Percentiles rank a stretch among this genome's conserved stretches.
Conservation (phyloP, 2,329 filamentous ascomycete genomes). For the Huntiella omanensis region DNA sequence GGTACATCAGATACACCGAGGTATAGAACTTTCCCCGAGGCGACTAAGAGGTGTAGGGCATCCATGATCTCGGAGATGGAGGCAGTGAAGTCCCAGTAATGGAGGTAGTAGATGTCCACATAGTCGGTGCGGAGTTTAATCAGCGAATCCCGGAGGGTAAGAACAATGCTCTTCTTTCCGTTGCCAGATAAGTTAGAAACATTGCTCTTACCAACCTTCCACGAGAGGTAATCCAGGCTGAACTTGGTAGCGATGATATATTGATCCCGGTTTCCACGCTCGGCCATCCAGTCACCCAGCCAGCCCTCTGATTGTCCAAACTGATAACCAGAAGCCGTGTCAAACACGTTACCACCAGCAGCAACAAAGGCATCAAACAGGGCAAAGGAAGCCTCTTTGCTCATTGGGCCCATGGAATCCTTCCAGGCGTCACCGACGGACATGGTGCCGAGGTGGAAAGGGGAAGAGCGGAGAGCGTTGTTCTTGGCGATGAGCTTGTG, state of each 20-base stretch:
- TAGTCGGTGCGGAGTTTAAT: conserved; percentile 26
- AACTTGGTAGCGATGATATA: conserved; percentile 39
- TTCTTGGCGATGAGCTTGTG: conserved; percentile 32
- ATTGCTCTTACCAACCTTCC: conserved; percentile 21
- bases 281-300: conserved; percentile 39
- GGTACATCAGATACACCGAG: conserved; percentile 23
- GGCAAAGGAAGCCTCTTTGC: conserved; percentile 33
- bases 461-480: conserved; percentile 30
- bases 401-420: conserved; percentile 29
- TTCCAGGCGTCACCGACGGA: conserved; percentile 29
- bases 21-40: conserved; percentile 24
- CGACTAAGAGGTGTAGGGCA: conserved; percentile 22
- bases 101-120: conserved; percentile 26
- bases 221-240: conserved; percentile 26
- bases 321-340: conserved; percentile 42
- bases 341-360: conserved; percentile 49
- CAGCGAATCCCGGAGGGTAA: conserved; percentile 25
- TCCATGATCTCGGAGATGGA: conserved; percentile 26
- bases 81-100: conserved; percentile 26
- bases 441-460: conserved; percentile 27
- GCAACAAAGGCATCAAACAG: conserved; percentile 38
- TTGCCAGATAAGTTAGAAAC: conserved; percentile 26
- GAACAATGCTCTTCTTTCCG: conserved; percentile 21
- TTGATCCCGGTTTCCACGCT: conserved; percentile 30
- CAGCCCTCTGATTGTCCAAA: conserved; percentile 36